phyloP scores from a whole-genome alignment of 2,329 filamentous ascomycete species.

The Bretziella fagacearum region DNA sequence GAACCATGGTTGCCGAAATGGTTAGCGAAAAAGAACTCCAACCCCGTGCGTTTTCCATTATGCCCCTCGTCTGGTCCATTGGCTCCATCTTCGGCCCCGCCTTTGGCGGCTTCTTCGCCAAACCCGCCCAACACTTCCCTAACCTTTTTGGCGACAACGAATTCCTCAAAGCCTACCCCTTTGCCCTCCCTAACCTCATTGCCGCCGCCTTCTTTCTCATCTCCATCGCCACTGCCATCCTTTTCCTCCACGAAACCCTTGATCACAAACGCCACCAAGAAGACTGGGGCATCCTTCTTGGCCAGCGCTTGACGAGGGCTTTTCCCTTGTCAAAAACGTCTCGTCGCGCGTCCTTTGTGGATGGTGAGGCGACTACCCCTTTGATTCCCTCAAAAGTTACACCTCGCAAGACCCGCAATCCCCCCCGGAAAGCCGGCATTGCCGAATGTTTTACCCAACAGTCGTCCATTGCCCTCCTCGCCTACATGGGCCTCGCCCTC shows the following conservation, averaged over 20 bases:
- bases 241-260: constrained; percentile 80
- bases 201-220: constrained; percentile 60
- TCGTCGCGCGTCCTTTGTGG: constrained; percentile 32
- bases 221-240: constrained; percentile 52
- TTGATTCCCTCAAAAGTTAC: constrained; percentile 28
- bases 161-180: constrained; percentile 64
- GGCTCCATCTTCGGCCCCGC: constrained; percentile 77
- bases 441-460: constrained; percentile 56
- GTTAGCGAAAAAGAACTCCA: constrained; percentile 76
- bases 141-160: constrained; percentile 46
- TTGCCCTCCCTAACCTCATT: constrained; percentile 68
- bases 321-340: constrained; percentile 20
- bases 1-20: constrained; percentile 85
- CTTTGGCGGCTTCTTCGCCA: constrained; percentile 73
- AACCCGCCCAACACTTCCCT: constrained; percentile 61
- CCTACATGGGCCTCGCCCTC: constrained; percentile 66
- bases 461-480: constrained; percentile 54
- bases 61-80: constrained; percentile 80
- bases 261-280: constrained; percentile 47
- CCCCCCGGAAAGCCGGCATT: constrained; percentile 24
- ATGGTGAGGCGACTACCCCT: constrained; percentile 39
- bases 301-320: constrained; percentile 41
- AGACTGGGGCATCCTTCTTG: constrained; percentile 63
- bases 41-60: constrained; percentile 75
- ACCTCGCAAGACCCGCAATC: constrained; percentile 17